Conservation (phyloP, 805 yeast species). For the Starmerella ratchasimensis region DNA sequence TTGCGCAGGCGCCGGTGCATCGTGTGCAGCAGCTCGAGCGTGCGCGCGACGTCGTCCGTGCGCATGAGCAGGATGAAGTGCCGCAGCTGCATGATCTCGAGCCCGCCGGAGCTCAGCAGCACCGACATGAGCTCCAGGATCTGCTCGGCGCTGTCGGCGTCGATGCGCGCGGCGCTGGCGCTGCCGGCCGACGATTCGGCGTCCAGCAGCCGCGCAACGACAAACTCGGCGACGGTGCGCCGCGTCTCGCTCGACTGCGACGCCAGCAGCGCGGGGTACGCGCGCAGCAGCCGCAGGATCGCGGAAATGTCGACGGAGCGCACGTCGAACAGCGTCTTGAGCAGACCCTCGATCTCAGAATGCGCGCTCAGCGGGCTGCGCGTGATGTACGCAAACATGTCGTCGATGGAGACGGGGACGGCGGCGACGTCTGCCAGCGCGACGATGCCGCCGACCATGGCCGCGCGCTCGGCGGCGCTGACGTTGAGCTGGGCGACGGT, state of each 20-base stretch:
- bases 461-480: conserved; percentile 5
- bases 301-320: conserved; percentile 21
- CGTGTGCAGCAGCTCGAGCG: conserved; percentile 34
- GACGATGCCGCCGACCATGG: conserved; percentile 2
- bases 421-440: conserved; percentile 2
- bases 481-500: conserved; percentile 2
- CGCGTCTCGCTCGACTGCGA: conserved; percentile 41
- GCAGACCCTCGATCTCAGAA: conserved; percentile 19
- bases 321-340: conserved; percentile 26
- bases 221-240: conserved; percentile 43
- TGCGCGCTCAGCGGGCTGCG: conserved; percentile 1
- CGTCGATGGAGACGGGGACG: background rate
- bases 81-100: conserved; percentile 34
- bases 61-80: conserved; percentile 54
- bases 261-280: conserved; percentile 41
- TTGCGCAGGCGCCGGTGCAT: conserved; percentile 39
- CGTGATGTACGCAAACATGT: conserved; percentile 4
- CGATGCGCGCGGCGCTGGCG: background rate
- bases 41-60: conserved; percentile 34
- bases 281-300: conserved; percentile 28
- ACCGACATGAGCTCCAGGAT: conserved; percentile 46
- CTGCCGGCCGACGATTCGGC: conserved; percentile 28
- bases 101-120: conserved; percentile 32
- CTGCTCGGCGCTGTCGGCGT: conserved; percentile 39
- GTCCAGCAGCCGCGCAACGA: conserved; percentile 42